Evolutionary conservation across 164 flowering plant genomes (phyloP).

Genomic region (Magnolia changhungtana): DNA sequence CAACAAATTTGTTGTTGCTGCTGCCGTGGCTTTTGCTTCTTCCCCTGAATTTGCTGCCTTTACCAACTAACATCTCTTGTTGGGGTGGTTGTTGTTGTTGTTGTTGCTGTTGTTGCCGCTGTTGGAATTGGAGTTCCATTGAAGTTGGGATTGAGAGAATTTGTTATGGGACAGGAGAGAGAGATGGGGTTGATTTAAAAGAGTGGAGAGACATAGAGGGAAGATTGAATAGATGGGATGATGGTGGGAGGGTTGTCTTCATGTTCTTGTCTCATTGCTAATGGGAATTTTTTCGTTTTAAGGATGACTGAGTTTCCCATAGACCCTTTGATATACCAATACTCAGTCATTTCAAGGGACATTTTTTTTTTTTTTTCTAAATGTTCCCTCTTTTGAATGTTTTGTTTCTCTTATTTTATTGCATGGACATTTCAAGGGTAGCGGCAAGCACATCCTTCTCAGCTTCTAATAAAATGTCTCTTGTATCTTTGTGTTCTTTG

Average conservation of each 20-base stretch:
- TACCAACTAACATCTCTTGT: slow-evolving; percentile 19
- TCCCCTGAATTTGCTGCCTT: slow-evolving; percentile 42
- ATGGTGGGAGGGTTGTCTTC: slow-evolving; percentile 29
- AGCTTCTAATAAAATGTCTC: neutral
- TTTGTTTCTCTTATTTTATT: neutral
- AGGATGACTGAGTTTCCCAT: slow-evolving; percentile 37
- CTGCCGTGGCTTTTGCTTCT: slow-evolving; percentile 24
- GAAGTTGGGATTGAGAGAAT: neutral
- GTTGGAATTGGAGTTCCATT: slow-evolving; percentile 57
- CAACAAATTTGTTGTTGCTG: slow-evolving; percentile 51
- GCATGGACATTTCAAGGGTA: neutral
- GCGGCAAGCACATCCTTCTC: neutral
- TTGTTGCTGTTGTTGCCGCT: slow-evolving; percentile 3
- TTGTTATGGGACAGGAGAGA: neutral
- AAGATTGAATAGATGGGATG: neutral
- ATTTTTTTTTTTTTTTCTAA: neutral
- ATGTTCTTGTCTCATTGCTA: slow-evolving; percentile 20
- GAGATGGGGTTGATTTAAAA: neutral
- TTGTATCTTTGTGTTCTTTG: slow-evolving; percentile 10
- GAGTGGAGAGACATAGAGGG: slow-evolving; percentile 11
- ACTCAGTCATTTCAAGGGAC: slow-evolving; percentile 10
- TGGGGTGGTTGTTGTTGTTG: slow-evolving; percentile 9
- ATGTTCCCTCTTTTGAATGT: neutral
- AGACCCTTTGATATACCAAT: neutral
- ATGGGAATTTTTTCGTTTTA: slow-evolving; percentile 22